A percentile compares a stretch with the other conserved stretches of the same genome.
phyloP scores from a whole-genome alignment of 1,139 yeast species.

The Meyerozyma smithsonii region DNA sequence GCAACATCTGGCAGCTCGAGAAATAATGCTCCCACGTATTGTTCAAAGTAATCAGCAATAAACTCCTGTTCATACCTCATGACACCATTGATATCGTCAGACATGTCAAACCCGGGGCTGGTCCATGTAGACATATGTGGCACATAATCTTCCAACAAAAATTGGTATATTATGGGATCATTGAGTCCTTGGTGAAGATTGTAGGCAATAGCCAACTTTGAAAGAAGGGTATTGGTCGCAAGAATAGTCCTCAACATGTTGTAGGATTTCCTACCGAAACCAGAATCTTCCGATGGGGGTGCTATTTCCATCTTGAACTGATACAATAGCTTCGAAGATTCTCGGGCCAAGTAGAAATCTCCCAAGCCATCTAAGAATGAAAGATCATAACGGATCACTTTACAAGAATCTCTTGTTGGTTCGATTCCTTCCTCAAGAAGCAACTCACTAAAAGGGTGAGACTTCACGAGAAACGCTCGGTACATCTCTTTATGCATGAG shows the following conservation, averaged over 20 bases:
- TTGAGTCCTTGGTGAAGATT: slow-evolving; percentile 31
- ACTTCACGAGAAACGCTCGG: slow-evolving; percentile 26
- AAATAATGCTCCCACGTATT: slow-evolving; percentile 41
- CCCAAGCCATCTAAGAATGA: slow-evolving; percentile 45
- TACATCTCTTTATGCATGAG: slow-evolving; percentile 40
- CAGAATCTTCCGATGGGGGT: slow-evolving; percentile 11
- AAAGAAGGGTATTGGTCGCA: slow-evolving; percentile 38
- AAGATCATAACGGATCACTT: slow-evolving; percentile 29
- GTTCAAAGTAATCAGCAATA: slow-evolving; percentile 42
- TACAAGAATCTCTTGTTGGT: slow-evolving; percentile 18
- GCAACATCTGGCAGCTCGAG: slow-evolving; percentile 38
- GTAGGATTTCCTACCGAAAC: slow-evolving; percentile 25
- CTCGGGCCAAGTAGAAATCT: slow-evolving; percentile 38
- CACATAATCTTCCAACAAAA: slow-evolving; percentile 20
- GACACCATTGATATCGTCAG: slow-evolving; percentile 16
- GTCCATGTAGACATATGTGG: slow-evolving; percentile 20
- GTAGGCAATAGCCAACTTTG: slow-evolving; percentile 35
- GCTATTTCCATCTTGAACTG: slow-evolving; percentile 17
- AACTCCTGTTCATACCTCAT: slow-evolving; percentile 40
- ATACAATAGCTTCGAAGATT: slow-evolving; percentile 34
- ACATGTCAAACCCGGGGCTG: slow-evolving; percentile 7
- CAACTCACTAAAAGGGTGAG: slow-evolving; percentile 26
- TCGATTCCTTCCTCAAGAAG: slow-evolving; percentile 16
- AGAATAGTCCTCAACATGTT: slow-evolving; percentile 31
- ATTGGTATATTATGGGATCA: slow-evolving; percentile 22